phyloP scores from a whole-genome alignment of 1,139 yeast species.

The Hyphopichia burtonii region DNA sequence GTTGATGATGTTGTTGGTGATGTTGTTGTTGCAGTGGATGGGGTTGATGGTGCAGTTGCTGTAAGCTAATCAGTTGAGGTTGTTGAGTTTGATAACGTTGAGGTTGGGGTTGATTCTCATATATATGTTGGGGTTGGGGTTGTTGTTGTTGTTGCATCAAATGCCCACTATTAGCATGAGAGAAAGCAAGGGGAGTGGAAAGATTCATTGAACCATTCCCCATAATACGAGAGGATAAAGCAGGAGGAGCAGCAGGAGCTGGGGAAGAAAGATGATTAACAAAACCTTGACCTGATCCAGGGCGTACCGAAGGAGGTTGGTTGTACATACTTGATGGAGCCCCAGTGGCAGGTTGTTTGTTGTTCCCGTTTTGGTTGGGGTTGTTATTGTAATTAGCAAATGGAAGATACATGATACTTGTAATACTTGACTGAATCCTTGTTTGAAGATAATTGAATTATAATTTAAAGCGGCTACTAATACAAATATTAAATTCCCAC shows the following conservation, averaged over 20 bases:
- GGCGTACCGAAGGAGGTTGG: constrained; percentile 3
- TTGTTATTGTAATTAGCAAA: constrained; percentile 10
- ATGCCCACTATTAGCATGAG: constrained; percentile 2
- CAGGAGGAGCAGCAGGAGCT: constrained; percentile 4
- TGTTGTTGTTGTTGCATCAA: constrained; percentile 6
- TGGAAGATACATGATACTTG: constrained; percentile 14
- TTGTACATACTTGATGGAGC: constrained; percentile 4
- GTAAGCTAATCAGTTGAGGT: constrained; percentile 5
- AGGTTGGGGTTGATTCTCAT: constrained; percentile 8
- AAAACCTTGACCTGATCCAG: constrained; percentile 3
- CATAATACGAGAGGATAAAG: constrained; percentile 4
- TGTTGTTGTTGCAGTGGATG: constrained; percentile 10
- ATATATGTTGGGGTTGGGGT: constrained; percentile 8
- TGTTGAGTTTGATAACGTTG: constrained; percentile 12
- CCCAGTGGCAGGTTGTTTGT: neutral
- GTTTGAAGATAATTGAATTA: neutral
- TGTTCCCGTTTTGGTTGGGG: constrained; percentile 1
- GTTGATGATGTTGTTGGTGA: constrained; percentile 11
- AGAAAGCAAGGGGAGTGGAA: constrained; percentile 5
- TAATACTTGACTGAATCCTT: neutral
- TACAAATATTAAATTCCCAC: too few species aligned
- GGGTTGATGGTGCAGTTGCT: constrained; percentile 11
- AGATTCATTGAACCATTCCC: constrained; percentile 6
- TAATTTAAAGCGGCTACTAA: too few species aligned
- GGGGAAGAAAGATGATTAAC: neutral